Base-by-base conservation (phyloP, 2,329 filamentous ascomycete species). In the Monilinia aucupariae region DNA sequence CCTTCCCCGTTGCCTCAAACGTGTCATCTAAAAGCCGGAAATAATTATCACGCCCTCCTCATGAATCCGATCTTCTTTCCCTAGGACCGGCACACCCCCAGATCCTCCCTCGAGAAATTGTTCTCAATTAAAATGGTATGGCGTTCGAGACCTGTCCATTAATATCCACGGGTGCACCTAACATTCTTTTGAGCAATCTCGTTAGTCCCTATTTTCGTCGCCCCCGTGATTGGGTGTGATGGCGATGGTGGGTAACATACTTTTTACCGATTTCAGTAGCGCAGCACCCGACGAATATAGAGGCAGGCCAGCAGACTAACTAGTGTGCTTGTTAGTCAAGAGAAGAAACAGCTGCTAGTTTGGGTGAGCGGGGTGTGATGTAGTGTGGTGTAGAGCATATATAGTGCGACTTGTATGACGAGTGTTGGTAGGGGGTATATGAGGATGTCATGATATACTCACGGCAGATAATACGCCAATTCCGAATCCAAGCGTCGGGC, bases 271-370 rank as follows among this genome's bases (percentile, higher is more conserved):
- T 76, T 68, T 83, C 76, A 2, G 81, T 83, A 48, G 77, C 76
- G 67, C 80, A 82, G 69, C 82, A 84, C n/a, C 82, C 80, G 72
- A 81, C 84, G 54, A 85, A 76, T 27, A 85, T 72, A 0, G 80
- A 78, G 5, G 79, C 80, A 2, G 82, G 82, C 77, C 80, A 85
- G 66, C 81, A 83, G 39, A 84, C 67, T 17, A 82, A 72, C 80
- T 82, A 61, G 47, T 22, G n/a, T 25, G 12, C 12, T 58, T 47
- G 41, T 58, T 22, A 58, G 54, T 34, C 17, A 10, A 2, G 32
- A 25, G n/a, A 25, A 17, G 49, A 53, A 17, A 17, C 2, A 1
- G 17, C 6, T 20, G 25, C 9, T 37, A 0, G 37, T 2, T 7
- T 12, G 15, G 20, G 20, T 22, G 30, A 20, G 32, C 34, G 49